phyloP scores from a whole-genome alignment of 495 filamentous ascomycete genomes.

The Thozetella sp. region DNA sequence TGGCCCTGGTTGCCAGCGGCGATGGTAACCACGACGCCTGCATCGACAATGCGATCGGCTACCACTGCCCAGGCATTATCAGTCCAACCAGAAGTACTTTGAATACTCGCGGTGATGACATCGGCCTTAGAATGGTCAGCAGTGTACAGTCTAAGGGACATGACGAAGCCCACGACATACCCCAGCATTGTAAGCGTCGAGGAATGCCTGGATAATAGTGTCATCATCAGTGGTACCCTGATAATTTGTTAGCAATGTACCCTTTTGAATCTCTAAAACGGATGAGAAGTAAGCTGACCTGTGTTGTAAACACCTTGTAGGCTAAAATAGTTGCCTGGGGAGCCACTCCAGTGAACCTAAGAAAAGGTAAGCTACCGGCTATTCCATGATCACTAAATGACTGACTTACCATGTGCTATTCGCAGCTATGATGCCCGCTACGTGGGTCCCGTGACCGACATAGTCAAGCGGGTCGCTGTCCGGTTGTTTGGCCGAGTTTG shows the following conservation, averaged over 20 bases:
- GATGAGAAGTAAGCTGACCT: background rate
- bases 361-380: background rate
- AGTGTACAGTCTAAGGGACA: background rate
- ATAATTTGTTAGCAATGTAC: background rate
- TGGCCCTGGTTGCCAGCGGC: conserved; percentile 31
- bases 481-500: conserved; percentile 21
- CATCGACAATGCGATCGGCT: conserved; percentile 27
- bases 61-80: conserved; percentile 27
- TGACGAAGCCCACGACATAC: conserved; percentile 16
- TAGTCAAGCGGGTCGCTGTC: conserved; percentile 42
- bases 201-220: conserved; percentile 23
- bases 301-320: conserved; percentile 44
- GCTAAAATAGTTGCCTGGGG: conserved; percentile 46
- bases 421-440: conserved; percentile 48
- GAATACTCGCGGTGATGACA: conserved; percentile 30
- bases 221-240: conserved; percentile 27
- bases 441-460: conserved; percentile 47
- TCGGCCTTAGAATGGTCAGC: conserved; percentile 19
- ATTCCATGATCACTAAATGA: background rate
- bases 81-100: conserved; percentile 24
- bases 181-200: conserved; percentile 25
- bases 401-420: conserved; percentile 28
- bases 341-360: conserved; percentile 47
- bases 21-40: conserved; percentile 29
- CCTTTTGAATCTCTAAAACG: background rate